Percentiles rank a stretch among this genome's conserved stretches.
These are phyloP conservation scores for Datura wrightii DNA, from an alignment of 257 asterid genomes.

Conservation along the genomic window DNA sequence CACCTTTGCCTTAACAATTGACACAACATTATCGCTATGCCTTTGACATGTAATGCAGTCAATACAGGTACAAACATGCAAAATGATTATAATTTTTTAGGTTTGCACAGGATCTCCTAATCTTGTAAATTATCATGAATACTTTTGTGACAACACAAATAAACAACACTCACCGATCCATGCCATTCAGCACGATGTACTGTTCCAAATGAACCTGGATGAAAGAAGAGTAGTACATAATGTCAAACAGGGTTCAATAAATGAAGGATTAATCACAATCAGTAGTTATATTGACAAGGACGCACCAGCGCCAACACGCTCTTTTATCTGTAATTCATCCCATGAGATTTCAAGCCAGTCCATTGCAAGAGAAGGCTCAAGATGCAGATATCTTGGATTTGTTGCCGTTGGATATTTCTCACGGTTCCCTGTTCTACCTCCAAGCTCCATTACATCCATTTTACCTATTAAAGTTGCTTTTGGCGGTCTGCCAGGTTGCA, in stretches of 20 bases:
- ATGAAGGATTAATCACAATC: constrained; percentile 16
- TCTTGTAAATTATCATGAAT: neutral
- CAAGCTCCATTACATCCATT: constrained; percentile 48
- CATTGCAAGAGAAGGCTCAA: constrained; percentile 95
- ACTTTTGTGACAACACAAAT: neutral
- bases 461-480: constrained; percentile 47
- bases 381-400: constrained; percentile 71
- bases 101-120: neutral
- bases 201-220: constrained; percentile 94
- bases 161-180: constrained; percentile 77
- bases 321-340: constrained; percentile 91
- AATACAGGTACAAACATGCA: constrained; percentile 23
- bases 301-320: constrained; percentile 95
- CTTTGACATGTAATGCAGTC: neutral
- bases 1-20: neutral
- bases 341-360: constrained; percentile 99
- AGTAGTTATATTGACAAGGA: neutral
- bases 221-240: constrained; percentile 1
- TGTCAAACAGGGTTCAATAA: neutral
- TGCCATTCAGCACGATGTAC: constrained; percentile 99
- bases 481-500: constrained; percentile 55
- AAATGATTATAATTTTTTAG: neutral
- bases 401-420: constrained; percentile 47
- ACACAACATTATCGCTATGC: neutral
- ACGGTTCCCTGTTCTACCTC: constrained; percentile 45